These are phyloP conservation scores for Alternaria brassicicola DNA, from an alignment of 2,329 filamentous ascomycete genomes.

Conservation along the genomic window DNA sequence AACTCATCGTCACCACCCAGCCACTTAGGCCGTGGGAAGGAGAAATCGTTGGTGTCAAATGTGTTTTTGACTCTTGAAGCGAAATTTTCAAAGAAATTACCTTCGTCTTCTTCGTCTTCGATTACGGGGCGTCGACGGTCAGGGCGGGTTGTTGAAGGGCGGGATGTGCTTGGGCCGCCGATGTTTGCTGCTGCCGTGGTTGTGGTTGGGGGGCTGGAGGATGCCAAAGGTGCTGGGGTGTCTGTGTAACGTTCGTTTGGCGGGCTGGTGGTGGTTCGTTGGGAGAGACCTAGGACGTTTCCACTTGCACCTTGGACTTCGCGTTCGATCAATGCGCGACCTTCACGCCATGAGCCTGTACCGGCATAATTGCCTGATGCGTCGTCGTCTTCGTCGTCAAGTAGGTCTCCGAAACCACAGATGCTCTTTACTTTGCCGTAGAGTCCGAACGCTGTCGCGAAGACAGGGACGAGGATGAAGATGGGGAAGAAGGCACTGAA, in stretches of 20 bases:
- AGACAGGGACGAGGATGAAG: slow-evolving; percentile 83
- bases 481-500: slow-evolving; percentile 91
- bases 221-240: slow-evolving; percentile 14
- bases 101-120: slow-evolving; percentile 69
- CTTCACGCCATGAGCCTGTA: slow-evolving; percentile 87
- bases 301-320: slow-evolving; percentile 63
- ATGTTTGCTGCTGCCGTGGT: not conserved
- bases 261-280: slow-evolving; percentile 20
- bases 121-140: slow-evolving; percentile 35
- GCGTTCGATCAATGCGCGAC: slow-evolving; percentile 84
- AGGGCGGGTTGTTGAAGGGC: slow-evolving; percentile 3
- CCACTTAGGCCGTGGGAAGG: slow-evolving; percentile 74
- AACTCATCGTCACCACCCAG: slow-evolving; percentile 63
- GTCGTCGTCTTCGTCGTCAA: slow-evolving; percentile 74
- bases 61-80: slow-evolving; percentile 90
- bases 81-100: slow-evolving; percentile 83
- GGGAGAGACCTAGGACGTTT: slow-evolving; percentile 40
- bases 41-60: slow-evolving; percentile 70
- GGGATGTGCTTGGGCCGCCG: slow-evolving; percentile 17
- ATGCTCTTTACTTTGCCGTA: slow-evolving; percentile 80
- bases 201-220: not conserved
- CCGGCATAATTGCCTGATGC: slow-evolving; percentile 68
- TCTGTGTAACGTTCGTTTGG: slow-evolving; percentile 37
- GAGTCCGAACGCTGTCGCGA: slow-evolving; percentile 84
- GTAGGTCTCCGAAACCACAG: slow-evolving; percentile 78